These are phyloP conservation scores for Chaetomium cochliodes DNA, from an alignment of 495 filamentous ascomycete species.

Conservation along the genomic window DNA sequence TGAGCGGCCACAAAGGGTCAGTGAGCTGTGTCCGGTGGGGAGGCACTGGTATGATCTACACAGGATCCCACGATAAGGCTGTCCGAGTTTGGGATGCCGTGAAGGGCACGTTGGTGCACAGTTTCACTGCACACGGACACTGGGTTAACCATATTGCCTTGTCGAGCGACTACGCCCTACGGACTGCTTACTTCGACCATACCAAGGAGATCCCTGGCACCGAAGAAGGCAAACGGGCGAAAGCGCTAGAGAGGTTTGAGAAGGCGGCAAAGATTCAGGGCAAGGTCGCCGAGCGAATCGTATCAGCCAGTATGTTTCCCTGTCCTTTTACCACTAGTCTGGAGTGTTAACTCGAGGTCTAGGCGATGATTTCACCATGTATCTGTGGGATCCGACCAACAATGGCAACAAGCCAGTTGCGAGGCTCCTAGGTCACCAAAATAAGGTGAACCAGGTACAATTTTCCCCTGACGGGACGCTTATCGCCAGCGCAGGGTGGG, in stretches of 20 bases:
- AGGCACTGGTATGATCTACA: constrained; percentile 71
- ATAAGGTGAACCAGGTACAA: constrained; percentile 91
- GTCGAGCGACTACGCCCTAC: constrained; percentile 87
- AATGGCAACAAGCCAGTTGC: constrained; percentile 77
- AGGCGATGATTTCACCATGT: constrained; percentile 95
- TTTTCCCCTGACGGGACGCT: constrained; percentile 86
- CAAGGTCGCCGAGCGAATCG: constrained; percentile 78
- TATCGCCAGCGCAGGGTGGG: constrained; percentile 86
- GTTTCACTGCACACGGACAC: constrained; percentile 79
- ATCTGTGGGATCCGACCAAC: constrained; percentile 83
- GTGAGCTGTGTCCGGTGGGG: constrained; percentile 95
- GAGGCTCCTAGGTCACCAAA: constrained; percentile 89
- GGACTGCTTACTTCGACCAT: constrained; percentile 86
- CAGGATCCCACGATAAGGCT: constrained; percentile 77
- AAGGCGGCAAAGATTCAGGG: constrained; percentile 79
- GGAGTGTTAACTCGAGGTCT: constrained; percentile 9
- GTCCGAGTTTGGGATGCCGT: constrained; percentile 87
- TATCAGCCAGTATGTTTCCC: constrained; percentile 59
- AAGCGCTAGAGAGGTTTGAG: constrained; percentile 81
- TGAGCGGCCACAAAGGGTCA: constrained; percentile 83
- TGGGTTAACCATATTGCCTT: constrained; percentile 96
- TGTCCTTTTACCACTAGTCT: background rate
- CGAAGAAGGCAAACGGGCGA: constrained; percentile 67
- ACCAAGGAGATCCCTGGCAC: constrained; percentile 62
- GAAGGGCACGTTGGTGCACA: constrained; percentile 75